phyloP scores from a whole-genome alignment of 495 filamentous ascomycete species.

The Hypoxylon intermedium region DNA sequence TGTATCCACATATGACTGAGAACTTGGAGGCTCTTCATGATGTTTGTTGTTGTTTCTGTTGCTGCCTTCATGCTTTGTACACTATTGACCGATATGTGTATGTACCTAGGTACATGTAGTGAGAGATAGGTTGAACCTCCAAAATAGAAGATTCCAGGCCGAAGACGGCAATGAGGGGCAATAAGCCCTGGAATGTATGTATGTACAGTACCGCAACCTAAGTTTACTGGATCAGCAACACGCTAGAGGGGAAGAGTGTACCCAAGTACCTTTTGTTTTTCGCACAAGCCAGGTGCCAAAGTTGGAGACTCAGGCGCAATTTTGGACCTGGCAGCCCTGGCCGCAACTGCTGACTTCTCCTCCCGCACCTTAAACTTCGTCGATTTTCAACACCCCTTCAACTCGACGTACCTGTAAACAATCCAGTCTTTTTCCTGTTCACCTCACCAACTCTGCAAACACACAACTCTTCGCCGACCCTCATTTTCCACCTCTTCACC shows the following conservation, averaged over 20 bases:
- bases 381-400: slow-evolving; percentile 42
- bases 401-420: slow-evolving; percentile 45
- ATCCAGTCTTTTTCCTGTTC: slow-evolving; percentile 36
- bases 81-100: too few species aligned
- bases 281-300: slow-evolving; percentile 38
- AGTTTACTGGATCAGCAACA: too few species aligned
- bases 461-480: slow-evolving; percentile 35
- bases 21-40: too few species aligned
- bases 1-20: too few species aligned
- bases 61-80: too few species aligned
- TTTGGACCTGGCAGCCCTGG: slow-evolving; percentile 37
- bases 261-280: slow-evolving; percentile 13
- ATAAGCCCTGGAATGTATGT: slow-evolving; percentile 16
- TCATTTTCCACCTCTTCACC: slow-evolving; percentile 33
- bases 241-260: slow-evolving; percentile 19
- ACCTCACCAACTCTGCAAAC: slow-evolving; percentile 31
- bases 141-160: slow-evolving; percentile 39
- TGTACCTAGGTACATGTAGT: neutral
- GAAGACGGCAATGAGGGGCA: slow-evolving; percentile 42
- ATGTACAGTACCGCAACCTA: slow-evolving; percentile 1
- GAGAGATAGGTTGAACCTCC: too few species aligned
- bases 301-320: slow-evolving; percentile 37
- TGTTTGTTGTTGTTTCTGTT: too few species aligned
- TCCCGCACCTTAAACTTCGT: slow-evolving; percentile 47
- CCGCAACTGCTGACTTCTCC: slow-evolving; percentile 43